phyloP scores from a whole-genome alignment of 495 filamentous ascomycete genomes.

The Neurospora sp. region DNA sequence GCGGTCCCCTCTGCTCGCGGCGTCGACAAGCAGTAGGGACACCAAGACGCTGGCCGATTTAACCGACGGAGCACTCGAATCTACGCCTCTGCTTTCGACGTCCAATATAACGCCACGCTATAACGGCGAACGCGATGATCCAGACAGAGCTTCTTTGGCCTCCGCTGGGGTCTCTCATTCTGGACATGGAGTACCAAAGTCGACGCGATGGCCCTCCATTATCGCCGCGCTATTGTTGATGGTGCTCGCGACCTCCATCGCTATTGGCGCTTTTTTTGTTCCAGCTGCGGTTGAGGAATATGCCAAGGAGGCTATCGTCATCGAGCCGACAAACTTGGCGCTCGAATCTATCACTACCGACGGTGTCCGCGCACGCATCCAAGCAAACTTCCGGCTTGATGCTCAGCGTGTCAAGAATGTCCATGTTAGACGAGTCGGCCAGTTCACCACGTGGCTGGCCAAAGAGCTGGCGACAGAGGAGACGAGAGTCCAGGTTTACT shows the following conservation, averaged over 20 bases:
- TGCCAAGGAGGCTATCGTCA: constrained; percentile 66
- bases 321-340: constrained; percentile 71
- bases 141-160: constrained; percentile 17
- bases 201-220: constrained; percentile 35
- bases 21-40: neutral
- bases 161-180: constrained; percentile 21
- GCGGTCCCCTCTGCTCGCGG: neutral
- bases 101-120: constrained; percentile 32
- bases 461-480: constrained; percentile 56
- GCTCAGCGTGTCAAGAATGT: constrained; percentile 59
- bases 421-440: constrained; percentile 62
- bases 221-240: constrained; percentile 36
- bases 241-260: constrained; percentile 31
- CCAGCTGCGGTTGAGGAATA: constrained; percentile 77
- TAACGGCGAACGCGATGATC: constrained; percentile 33
- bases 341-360: constrained; percentile 70
- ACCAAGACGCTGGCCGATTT: neutral
- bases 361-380: constrained; percentile 67
- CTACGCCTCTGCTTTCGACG: constrained; percentile 44
- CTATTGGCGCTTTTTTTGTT: constrained; percentile 62
- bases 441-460: constrained; percentile 73
- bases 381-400: constrained; percentile 72
- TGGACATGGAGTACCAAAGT: constrained; percentile 7
- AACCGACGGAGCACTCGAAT: constrained; percentile 29
- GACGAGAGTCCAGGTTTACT: constrained; percentile 63